These are phyloP conservation scores for Fusarium burgessii DNA, from an alignment of 2,329 filamentous ascomycete species.

Conservation along the genomic window DNA sequence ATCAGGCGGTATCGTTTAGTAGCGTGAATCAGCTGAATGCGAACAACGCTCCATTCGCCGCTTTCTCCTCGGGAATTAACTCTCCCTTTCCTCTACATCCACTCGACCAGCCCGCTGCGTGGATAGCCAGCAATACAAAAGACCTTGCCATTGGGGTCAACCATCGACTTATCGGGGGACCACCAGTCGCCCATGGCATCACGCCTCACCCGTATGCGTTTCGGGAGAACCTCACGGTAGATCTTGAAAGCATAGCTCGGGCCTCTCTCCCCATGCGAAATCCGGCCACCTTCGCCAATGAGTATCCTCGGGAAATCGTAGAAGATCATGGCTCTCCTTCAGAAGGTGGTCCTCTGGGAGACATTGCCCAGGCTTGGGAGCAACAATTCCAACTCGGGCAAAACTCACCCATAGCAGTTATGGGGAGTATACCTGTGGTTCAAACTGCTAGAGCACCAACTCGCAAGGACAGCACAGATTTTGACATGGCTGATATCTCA, in stretches of 20 bases:
- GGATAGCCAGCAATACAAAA: conserved; percentile 7
- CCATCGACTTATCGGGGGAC: neutral
- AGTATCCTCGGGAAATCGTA: conserved; percentile 16
- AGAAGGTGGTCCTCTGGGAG: conserved; percentile 20
- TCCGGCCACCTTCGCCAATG: conserved; percentile 7
- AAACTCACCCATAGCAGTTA: neutral
- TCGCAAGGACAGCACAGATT: neutral
- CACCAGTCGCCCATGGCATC: conserved; percentile 20
- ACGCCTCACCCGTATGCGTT: conserved; percentile 40
- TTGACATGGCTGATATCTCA: neutral
- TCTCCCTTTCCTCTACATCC: conserved; percentile 17
- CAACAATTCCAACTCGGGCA: neutral
- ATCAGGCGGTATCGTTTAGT: conserved; percentile 17
- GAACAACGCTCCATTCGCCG: conserved; percentile 4
- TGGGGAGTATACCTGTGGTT: neutral
- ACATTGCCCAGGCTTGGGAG: conserved; percentile 20
- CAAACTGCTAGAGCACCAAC: neutral
- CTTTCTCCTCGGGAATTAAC: conserved; percentile 8
- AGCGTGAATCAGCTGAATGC: neutral
- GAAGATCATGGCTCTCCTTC: neutral
- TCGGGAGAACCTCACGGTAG: conserved; percentile 32
- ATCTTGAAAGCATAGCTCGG: conserved; percentile 20
- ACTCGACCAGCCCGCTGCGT: conserved; percentile 10
- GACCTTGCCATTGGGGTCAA: conserved; percentile 25
- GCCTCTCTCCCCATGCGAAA: neutral